Conservation (phyloP, 2,329 filamentous ascomycete species). For the Botrytis fabae region DNA sequence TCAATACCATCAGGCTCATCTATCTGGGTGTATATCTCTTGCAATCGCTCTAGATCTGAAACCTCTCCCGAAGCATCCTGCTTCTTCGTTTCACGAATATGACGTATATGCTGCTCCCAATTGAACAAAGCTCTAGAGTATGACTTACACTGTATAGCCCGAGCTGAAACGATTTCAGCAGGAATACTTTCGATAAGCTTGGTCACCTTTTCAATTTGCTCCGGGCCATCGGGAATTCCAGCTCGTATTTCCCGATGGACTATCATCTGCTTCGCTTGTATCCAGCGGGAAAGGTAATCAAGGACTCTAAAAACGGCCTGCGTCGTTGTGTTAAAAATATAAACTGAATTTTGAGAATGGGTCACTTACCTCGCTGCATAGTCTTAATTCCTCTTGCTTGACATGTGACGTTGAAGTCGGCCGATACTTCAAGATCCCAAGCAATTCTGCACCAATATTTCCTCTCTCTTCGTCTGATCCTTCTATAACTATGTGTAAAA, state of each 20-base stretch:
- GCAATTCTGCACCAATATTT: conserved; percentile 71
- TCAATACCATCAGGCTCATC: conserved; percentile 97
- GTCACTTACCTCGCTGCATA: conserved; percentile 76
- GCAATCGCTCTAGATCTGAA: conserved; percentile 72
- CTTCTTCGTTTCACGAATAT: conserved; percentile 39
- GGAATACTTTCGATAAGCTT: conserved; percentile 68
- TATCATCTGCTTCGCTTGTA: conserved; percentile 62
- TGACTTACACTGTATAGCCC: conserved; percentile 91
- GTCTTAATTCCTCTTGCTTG: conserved; percentile 73
- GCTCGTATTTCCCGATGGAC: not conserved
- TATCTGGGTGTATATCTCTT: conserved; percentile 95
- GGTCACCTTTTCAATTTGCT: conserved; percentile 63
- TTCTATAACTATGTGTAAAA: conserved; percentile 78
- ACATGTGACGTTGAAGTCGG: conserved; percentile 53
- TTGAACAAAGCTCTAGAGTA: conserved; percentile 92
- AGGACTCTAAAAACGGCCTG: conserved; percentile 86
- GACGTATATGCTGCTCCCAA: conserved; percentile 85
- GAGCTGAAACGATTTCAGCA: conserved; percentile 71
- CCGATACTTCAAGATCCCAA: conserved; percentile 66
- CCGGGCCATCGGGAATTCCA: conserved; percentile 45
- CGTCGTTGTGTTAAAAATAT: conserved; percentile 37
- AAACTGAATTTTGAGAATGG: not conserved
- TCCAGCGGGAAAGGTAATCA: conserved; percentile 89
- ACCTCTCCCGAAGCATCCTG: conserved; percentile 49
- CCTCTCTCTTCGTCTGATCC: conserved; percentile 62